A percentile compares a stretch with the other conserved stretches of the same genome.
These are phyloP conservation scores for Torulaspora delbrueckii DNA, from an alignment of 805 yeast genomes.

Conservation along the genomic window DNA sequence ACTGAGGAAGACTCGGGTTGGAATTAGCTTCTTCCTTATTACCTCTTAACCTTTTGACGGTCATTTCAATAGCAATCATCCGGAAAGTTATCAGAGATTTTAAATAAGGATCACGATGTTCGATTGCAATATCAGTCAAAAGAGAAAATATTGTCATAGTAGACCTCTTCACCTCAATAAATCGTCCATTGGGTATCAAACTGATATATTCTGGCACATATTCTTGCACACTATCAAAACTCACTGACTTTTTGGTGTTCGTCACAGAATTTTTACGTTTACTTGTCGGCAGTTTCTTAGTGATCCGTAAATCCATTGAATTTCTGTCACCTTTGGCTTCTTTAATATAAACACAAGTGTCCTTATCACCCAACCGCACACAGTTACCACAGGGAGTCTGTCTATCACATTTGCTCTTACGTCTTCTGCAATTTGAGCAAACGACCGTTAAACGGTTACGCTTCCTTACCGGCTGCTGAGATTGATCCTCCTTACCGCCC, in stretches of 20 bases:
- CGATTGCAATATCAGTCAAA: conserved; percentile 25
- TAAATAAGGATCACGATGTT: conserved; percentile 29
- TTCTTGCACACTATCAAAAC: neutral
- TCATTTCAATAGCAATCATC: conserved; percentile 22
- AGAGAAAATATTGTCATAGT: conserved; percentile 23
- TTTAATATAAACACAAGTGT: conserved; percentile 17
- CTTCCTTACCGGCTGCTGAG: conserved; percentile 13
- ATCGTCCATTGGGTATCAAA: conserved; percentile 25
- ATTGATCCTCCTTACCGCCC: conserved; percentile 2
- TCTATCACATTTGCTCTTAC: conserved; percentile 33
- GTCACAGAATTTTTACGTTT: neutral
- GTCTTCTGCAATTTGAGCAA: conserved; percentile 32
- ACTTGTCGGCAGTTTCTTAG: neutral
- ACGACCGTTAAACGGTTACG: conserved; percentile 30
- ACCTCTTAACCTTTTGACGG: conserved; percentile 16
- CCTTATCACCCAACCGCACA: conserved; percentile 18
- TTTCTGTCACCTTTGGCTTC: conserved; percentile 1
- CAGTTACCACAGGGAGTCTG: conserved; percentile 29
- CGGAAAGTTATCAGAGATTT: conserved; percentile 21
- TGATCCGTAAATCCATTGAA: neutral
- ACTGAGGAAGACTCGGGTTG: conserved; percentile 22
- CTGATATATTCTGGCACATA: conserved; percentile 14
- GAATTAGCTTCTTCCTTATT: conserved; percentile 3
- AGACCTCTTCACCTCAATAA: conserved; percentile 28
- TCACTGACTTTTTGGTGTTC: neutral